Evolutionary conservation across 305 asterid species (phyloP).

Genomic region (Stenogyne calaminthoides): DNA sequence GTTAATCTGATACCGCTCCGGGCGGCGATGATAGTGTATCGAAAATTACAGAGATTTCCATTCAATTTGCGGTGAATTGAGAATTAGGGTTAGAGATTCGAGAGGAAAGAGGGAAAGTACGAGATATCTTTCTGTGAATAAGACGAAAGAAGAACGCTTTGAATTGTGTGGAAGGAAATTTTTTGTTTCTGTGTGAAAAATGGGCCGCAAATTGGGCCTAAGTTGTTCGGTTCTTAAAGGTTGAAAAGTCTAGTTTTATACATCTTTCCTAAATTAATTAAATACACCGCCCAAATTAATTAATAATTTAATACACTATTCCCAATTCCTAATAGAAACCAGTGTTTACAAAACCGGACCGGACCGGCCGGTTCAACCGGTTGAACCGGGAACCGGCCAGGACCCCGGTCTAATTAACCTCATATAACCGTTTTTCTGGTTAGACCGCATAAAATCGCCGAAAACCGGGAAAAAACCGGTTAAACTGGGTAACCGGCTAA

Average conservation of each 20-base stretch:
- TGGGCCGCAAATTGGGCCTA: conserved; percentile 17
- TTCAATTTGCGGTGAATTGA: conserved; percentile 26
- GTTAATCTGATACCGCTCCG: conserved; percentile 56
- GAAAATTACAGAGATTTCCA: conserved; percentile 65
- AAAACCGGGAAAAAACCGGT: too few species aligned
- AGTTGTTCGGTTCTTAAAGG: neutral
- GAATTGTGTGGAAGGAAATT: conserved; percentile 10
- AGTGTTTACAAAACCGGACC: too few species aligned
- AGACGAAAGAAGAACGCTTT: conserved; percentile 17
- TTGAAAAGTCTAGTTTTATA: neutral
- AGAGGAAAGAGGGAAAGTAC: conserved; percentile 16
- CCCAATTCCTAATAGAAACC: too few species aligned
- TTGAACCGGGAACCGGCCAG: too few species aligned
- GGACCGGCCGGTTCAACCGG: too few species aligned
- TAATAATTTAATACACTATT: too few species aligned
- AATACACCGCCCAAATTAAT: too few species aligned
- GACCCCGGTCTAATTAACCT: too few species aligned
- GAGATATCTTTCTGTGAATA: conserved; percentile 32
- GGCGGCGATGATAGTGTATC: conserved; percentile 51
- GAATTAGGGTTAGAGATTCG: conserved; percentile 33
- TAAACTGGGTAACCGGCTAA: too few species aligned
- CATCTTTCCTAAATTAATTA: neutral
- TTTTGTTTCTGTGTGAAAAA: conserved; percentile 30
- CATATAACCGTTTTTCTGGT: too few species aligned
- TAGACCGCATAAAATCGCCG: too few species aligned